Evolutionary conservation across 345 rosid species (phyloP), one percentile per base, ranked within the genome.

Genomic region (Combretum micranthum): DNA sequence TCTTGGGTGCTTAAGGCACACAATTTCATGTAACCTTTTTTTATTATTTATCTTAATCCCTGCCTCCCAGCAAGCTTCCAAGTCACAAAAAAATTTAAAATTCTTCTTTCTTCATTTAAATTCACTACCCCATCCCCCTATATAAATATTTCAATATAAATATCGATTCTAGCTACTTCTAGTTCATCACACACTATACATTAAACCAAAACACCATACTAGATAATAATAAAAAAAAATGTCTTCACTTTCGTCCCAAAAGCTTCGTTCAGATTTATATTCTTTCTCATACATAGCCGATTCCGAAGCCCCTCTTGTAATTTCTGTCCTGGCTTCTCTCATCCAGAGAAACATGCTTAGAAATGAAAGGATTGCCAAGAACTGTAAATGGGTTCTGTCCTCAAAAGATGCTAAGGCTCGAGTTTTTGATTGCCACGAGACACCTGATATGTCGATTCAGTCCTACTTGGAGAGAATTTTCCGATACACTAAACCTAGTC

Each of bases 381-480:
- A 66, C 58, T 72, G 69, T 17, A 20, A 37, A 0, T 53, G 77
- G 79, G 55, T 73, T 7, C 39, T 32, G 14, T 21, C 63, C 55
- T 63, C 75, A 0, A 79, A 59, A 32, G 72, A 72, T 47, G 20
- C 45, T 8, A 75, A 57, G 64, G 70, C 77, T 59, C 63, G 81
- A 53, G 78, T 82, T 44, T 87, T 87, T 42, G 87, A 87, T 54
- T 82, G 83, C 77, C 63, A 59, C 8, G 87, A 87, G 53, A 65
- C 81, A 20, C 95, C 95, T 10, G 95, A 87, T 63, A 73, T 87
- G 95, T 75, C 82, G 2, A 77, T 84, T 44, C 91, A 80, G 53
- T 84, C 91, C 0, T 87, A 82, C 50, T 64, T 87, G 0, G 95
- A 87, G 69, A 82, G 95, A 53, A 80, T 87, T 53, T 87, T 84